These are phyloP conservation scores for Mortierella sp. DNA, from an alignment of 371 early-diverging fungal species.

Conservation along the genomic window DNA sequence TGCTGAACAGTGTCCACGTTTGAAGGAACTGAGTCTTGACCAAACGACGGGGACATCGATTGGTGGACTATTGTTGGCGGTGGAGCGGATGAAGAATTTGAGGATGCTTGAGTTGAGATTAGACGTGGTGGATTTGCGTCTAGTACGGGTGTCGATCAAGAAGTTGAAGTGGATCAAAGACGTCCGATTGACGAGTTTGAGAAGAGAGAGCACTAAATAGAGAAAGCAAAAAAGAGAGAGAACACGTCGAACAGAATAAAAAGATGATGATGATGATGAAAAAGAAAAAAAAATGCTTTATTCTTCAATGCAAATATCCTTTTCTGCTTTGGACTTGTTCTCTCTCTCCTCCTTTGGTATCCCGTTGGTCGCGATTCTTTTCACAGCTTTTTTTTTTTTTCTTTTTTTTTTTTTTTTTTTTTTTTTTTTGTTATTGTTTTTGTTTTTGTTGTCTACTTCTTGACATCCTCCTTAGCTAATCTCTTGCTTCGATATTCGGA, in stretches of 20 bases:
- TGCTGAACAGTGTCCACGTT: conserved; percentile 26
- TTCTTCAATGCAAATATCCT: too few relatives aligned
- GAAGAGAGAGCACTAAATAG: not conserved
- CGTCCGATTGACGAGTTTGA: conserved; percentile 21
- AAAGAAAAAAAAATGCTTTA: too few relatives aligned
- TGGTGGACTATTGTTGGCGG: conserved; percentile 42
- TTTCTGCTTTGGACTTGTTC: not conserved
- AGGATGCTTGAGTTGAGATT: conserved; percentile 19
- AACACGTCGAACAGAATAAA: not conserved
- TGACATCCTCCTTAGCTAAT: too few relatives aligned
- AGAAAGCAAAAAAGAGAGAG: not conserved
- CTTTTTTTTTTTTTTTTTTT: too few relatives aligned
- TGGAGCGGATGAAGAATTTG: conserved; percentile 32
- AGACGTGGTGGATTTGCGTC: conserved; percentile 25
- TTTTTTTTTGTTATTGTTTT: too few relatives aligned
- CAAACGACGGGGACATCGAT: conserved; percentile 27
- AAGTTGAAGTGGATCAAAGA: conserved; percentile 6
- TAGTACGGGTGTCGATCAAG: conserved; percentile 29
- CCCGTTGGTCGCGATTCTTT: conserved; percentile 17
- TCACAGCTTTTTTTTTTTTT: too few relatives aligned
- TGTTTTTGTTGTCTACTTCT: too few relatives aligned
- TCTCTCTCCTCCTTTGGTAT: not conserved
- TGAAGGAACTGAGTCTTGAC: conserved; percentile 21
- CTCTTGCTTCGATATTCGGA: conserved; percentile 18
- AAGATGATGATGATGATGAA: too few relatives aligned